A percentile compares a stretch with the other conserved stretches of the same genome.
Conservation (phyloP, 352 stramenopile genomes). For the Globisporangium emineosum region DNA sequence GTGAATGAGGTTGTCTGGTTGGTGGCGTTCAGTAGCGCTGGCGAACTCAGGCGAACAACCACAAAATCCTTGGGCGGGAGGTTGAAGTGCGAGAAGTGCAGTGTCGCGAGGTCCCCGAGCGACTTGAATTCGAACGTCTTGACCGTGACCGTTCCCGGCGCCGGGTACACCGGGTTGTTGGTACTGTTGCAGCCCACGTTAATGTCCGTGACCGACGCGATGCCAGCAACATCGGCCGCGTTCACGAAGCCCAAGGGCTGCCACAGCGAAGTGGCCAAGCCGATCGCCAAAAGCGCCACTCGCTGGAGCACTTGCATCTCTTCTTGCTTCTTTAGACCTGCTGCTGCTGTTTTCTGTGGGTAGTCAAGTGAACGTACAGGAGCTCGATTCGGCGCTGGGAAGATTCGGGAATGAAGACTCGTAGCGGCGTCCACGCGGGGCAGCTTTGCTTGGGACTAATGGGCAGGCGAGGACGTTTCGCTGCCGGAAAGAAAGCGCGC, state of each 20-base stretch:
- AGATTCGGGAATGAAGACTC: slow-evolving; percentile 3
- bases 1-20: slow-evolving; percentile 27
- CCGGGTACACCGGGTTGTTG: slow-evolving; percentile 27
- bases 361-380: background rate
- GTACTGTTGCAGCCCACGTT: slow-evolving; percentile 32
- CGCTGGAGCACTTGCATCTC: slow-evolving; percentile 5
- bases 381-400: background rate
- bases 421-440: background rate
- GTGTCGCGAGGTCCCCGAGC: slow-evolving; percentile 47
- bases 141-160: slow-evolving; percentile 16
- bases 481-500: background rate
- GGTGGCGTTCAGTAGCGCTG: background rate
- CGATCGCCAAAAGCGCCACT: slow-evolving; percentile 1
- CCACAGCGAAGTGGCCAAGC: background rate
- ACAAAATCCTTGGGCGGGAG: slow-evolving; percentile 58
- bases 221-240: background rate
- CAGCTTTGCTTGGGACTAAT: background rate
- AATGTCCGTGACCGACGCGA: slow-evolving; percentile 17
- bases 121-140: slow-evolving; percentile 36
- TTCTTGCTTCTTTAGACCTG: background rate
- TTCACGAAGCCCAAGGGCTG: background rate
- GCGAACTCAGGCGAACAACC: slow-evolving; percentile 20
- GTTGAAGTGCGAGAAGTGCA: slow-evolving; percentile 70
- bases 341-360: background rate
- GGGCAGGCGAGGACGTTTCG: background rate